Conservation (phyloP, 2,329 filamentous ascomycete genomes). For the Hymenoscyphus linearis region DNA sequence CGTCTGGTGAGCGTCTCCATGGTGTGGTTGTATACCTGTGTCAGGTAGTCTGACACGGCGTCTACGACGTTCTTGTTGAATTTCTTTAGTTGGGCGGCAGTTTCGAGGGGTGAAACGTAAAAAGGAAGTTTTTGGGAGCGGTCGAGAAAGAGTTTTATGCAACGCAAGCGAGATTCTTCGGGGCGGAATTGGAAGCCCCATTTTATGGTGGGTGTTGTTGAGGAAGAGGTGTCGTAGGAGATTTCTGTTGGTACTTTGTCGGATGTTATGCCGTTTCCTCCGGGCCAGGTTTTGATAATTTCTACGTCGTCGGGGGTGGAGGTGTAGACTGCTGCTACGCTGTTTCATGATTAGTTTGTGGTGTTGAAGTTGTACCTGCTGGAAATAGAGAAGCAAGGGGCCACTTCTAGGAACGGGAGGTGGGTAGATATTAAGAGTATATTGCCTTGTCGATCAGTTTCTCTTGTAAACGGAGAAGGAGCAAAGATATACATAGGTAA, state of each 20-base stretch:
- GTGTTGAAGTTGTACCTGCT: neutral
- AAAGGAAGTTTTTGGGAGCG: constrained; percentile 74
- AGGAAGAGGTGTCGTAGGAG: constrained; percentile 44
- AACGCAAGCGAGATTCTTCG: constrained; percentile 69
- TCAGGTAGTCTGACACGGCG: constrained; percentile 74
- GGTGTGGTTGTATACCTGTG: constrained; percentile 69
- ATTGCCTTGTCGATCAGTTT: neutral
- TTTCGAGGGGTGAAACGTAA: constrained; percentile 73
- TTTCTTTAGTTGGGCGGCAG: constrained; percentile 67
- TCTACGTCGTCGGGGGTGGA: constrained; percentile 74
- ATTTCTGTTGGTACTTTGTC: constrained; percentile 83
- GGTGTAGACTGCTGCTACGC: constrained; percentile 68
- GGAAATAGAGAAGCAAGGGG: neutral
- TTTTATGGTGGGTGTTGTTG: constrained; percentile 49
- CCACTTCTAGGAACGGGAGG: neutral
- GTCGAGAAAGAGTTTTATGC: constrained; percentile 81
- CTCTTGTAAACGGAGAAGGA: neutral
- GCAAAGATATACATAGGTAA: neutral
- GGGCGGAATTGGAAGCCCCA: constrained; percentile 83
- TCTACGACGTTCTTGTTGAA: constrained; percentile 74
- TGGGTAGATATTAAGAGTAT: neutral
- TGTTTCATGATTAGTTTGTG: constrained; percentile 29
- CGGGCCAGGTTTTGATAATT: constrained; percentile 81
- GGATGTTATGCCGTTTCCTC: constrained; percentile 79
- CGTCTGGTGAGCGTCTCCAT: constrained; percentile 70